phyloP scores from a whole-genome alignment of 495 filamentous ascomycete genomes.

The Lichenothelia convexa region DNA sequence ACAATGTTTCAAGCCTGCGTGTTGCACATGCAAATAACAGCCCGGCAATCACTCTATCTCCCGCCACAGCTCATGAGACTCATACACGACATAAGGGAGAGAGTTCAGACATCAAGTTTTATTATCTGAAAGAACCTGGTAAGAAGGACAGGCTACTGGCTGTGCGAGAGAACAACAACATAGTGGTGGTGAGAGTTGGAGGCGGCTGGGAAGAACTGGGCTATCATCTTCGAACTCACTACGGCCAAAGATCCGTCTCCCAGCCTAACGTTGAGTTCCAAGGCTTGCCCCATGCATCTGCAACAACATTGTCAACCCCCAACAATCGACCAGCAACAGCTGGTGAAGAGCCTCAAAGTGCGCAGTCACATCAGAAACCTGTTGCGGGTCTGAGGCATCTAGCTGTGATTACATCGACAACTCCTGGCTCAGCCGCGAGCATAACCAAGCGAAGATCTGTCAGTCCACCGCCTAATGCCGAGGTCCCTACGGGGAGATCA shows the following conservation, averaged over 20 bases:
- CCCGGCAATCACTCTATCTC: slow-evolving; percentile 9
- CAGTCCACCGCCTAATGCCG: neutral
- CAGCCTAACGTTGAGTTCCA: slow-evolving; percentile 39
- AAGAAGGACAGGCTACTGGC: slow-evolving; percentile 72
- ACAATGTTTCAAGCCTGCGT: neutral
- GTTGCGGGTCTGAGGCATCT: neutral
- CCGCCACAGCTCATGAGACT: slow-evolving; percentile 2
- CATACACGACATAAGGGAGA: neutral
- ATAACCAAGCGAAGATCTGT: neutral
- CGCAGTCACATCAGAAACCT: too few relatives aligned
- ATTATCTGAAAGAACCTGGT: slow-evolving; percentile 72
- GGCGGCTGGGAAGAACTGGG: slow-evolving; percentile 92
- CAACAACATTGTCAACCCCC: too few relatives aligned
- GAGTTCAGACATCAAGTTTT: slow-evolving; percentile 62
- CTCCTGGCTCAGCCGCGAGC: neutral
- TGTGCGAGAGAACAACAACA: slow-evolving; percentile 75
- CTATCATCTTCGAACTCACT: slow-evolving; percentile 89
- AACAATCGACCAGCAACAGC: too few relatives aligned
- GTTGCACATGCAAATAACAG: neutral
- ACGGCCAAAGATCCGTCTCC: slow-evolving; percentile 41
- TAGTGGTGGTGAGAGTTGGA: slow-evolving; percentile 95
- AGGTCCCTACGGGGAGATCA: neutral
- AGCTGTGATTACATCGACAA: too few relatives aligned
- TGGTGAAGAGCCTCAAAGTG: too few relatives aligned
- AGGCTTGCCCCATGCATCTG: slow-evolving; percentile 13